Conservation (phyloP, 805 yeast genomes). For the Ogataea polymorpha region DNA sequence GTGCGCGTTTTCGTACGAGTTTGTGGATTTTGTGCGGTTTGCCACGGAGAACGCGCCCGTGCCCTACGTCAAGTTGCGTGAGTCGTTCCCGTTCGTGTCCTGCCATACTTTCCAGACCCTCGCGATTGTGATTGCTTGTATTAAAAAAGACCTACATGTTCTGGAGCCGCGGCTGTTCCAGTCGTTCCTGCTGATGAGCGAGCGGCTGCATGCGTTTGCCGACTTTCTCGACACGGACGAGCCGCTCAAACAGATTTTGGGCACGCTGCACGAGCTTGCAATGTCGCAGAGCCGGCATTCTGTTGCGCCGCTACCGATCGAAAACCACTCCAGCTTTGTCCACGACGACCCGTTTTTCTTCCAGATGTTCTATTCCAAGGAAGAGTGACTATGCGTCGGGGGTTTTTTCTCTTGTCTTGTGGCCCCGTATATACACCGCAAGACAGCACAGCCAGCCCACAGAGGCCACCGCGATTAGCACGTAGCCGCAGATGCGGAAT, state of each 20-base stretch:
- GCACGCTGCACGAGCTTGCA: background rate
- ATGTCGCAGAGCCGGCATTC: background rate
- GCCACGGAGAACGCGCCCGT: background rate
- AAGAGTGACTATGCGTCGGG: background rate
- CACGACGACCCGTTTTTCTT: slow-evolving; percentile 8
- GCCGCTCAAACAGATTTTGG: background rate
- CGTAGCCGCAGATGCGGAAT: slow-evolving; percentile 4
- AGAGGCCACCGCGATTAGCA: background rate
- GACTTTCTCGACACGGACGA: slow-evolving; percentile 4
- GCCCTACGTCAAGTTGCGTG: slow-evolving; percentile 1
- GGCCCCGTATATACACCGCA: background rate
- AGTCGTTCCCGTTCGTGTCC: slow-evolving; percentile 8
- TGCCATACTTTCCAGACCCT: slow-evolving; percentile 10
- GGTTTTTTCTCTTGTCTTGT: background rate
- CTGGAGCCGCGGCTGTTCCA: slow-evolving; percentile 1
- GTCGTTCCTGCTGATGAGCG: background rate
- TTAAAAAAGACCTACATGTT: slow-evolving; percentile 1
- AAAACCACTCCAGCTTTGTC: slow-evolving; percentile 2
- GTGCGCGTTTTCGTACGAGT: background rate
- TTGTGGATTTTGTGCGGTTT: slow-evolving; percentile 4
- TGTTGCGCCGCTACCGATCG: slow-evolving; percentile 4
- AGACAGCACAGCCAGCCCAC: slow-evolving; percentile 2
- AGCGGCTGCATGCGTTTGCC: background rate
- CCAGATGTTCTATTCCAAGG: slow-evolving; percentile 1
- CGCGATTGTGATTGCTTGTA: slow-evolving; percentile 4